phyloP scores from a whole-genome alignment of 148 eudicot species.

The Polygonum aviculare region DNA sequence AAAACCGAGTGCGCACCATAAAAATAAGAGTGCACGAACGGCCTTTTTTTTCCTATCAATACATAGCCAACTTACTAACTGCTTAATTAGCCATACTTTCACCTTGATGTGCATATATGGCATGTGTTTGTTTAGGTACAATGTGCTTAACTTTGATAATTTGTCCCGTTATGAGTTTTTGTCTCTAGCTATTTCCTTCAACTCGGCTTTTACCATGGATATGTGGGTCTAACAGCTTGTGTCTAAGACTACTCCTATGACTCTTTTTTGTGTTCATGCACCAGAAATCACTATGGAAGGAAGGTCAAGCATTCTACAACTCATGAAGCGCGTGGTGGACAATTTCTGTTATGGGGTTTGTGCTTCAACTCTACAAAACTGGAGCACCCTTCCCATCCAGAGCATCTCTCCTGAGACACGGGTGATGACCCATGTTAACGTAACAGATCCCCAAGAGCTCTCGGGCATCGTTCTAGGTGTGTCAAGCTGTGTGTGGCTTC shows the following conservation, averaged over 20 bases:
- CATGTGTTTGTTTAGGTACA: not conserved
- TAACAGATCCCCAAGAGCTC: constrained; percentile 80
- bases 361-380: constrained; percentile 67
- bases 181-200: not conserved
- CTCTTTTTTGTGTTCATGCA: not conserved
- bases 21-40: too few species aligned
- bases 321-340: constrained; percentile 72
- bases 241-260: not conserved
- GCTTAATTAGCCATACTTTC: not conserved
- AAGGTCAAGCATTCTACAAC: constrained; percentile 62
- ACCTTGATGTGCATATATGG: not conserved
- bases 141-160: not conserved
- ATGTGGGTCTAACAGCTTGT: not conserved
- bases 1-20: too few species aligned
- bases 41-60: not conserved
- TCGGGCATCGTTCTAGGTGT: constrained; percentile 76
- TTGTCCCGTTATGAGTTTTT: not conserved
- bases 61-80: not conserved
- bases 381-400: constrained; percentile 64
- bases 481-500: constrained; percentile 80
- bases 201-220: not conserved
- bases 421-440: constrained; percentile 73
- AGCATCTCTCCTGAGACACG: constrained; percentile 62
- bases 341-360: constrained; percentile 78
- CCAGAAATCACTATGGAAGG: constrained; percentile 25